These are phyloP conservation scores for Andrographis paniculata DNA, from an alignment of 305 asterid species.

Conservation along the genomic window DNA sequence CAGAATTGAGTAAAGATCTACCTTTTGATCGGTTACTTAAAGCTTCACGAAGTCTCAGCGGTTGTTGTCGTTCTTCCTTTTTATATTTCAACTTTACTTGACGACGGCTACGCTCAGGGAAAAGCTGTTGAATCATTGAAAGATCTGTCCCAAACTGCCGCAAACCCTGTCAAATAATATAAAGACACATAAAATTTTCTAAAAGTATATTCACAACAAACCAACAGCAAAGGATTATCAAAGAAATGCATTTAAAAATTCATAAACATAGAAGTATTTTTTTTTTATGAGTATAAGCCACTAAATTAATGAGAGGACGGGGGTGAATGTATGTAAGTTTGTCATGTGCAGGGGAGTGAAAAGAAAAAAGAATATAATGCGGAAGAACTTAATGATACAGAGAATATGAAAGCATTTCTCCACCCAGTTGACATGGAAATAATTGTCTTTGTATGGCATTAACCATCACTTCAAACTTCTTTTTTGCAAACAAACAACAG, in stretches of 20 bases:
- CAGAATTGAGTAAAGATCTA: too few relatives aligned
- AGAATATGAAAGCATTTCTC: not conserved
- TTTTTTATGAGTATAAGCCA: not conserved
- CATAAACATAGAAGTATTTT: too few relatives aligned
- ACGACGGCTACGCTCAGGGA: constrained; percentile 78
- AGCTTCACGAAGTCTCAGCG: too few relatives aligned
- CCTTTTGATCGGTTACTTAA: too few relatives aligned
- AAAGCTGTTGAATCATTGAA: constrained; percentile 78
- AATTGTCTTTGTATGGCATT: too few relatives aligned
- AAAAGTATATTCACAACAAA: not conserved
- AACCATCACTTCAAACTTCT: too few relatives aligned
- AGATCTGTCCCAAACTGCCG: constrained; percentile 92
- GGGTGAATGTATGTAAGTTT: too few relatives aligned
- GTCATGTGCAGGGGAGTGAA: not conserved
- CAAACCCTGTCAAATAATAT: constrained; percentile 41
- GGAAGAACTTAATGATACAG: not conserved
- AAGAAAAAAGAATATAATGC: not conserved
- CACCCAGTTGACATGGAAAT: too few relatives aligned
- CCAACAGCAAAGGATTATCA: not conserved
- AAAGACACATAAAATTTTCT: not conserved
- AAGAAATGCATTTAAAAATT: not conserved
- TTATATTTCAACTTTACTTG: too few relatives aligned
- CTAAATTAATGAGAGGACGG: too few relatives aligned
- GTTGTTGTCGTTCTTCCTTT: too few relatives aligned
- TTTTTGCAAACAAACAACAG: too few relatives aligned